Evolutionary conservation across 2,329 filamentous ascomycete genomes (phyloP), one percentile per base, ranked within the genome.

Genomic region (Penicillium sp.): DNA sequence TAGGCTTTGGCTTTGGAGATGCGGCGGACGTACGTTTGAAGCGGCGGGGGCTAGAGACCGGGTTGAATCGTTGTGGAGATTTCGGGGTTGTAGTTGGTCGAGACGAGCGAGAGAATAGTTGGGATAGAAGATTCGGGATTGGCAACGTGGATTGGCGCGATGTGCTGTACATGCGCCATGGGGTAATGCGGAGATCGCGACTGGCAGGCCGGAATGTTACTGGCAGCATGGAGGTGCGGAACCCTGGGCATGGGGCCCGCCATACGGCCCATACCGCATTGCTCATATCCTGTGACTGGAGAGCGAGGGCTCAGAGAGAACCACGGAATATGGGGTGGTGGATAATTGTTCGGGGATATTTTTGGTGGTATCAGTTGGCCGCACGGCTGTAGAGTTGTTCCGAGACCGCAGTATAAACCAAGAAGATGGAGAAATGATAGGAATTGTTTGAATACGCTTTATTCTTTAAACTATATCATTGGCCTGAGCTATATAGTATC

Each of bases 221-320:
- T 44, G 55, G 57, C 40, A 66, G 62, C 57, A 67, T 53, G 49
- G 65, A 64, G 57, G 65, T 55, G 49, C 69, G 69, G 49, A 75
- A 61, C 55, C 73, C 73, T 55, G 64, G 61, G 67, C 75, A 76
- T 67, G 75, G 68, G 53, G 67, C 64, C 64, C 74, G 72, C 76
- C 75, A 77, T 73, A 72, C 68, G 68, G 72, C 61, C 61, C 71
- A 69, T 64, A 73, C 65, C 59, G 65, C 75, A 76, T 75, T 73
- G 69, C 69, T 78, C 76, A 78, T 78, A 65, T 70, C 71, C 67
- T 61, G 64, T 60, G 48, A 62, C 57, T 62, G 53, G 53, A 55
- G 47, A 41, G 44, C 46, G n/a, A 38, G 16, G 21, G 36, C 50
- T 43, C 27, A 8, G 44, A 41, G 19, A 45, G 31, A 27, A 43